Evolutionary conservation across 129 eudicot species (phyloP).

Genomic region (Deinandra increscens): DNA sequence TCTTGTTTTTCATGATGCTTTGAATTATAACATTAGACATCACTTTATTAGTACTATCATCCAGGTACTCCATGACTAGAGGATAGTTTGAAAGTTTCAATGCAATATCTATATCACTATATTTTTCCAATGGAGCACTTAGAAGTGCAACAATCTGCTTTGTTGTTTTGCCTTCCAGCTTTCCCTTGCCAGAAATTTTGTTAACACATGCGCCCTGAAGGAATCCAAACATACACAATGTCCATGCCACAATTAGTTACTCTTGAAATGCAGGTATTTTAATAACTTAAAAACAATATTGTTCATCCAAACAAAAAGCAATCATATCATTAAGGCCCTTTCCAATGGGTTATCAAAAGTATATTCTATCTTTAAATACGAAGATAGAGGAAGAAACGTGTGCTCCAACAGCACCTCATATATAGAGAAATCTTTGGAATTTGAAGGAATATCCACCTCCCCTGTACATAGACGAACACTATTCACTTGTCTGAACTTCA

Average conservation of each 20-base stretch:
- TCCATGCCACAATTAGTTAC: conserved; percentile 8
- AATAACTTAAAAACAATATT: neutral
- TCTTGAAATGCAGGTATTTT: neutral
- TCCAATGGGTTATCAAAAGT: neutral
- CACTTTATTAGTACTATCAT: conserved; percentile 73
- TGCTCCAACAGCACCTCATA: neutral
- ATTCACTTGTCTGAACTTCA: neutral
- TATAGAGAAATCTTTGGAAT: neutral
- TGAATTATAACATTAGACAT: conserved; percentile 89
- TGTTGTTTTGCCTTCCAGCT: conserved; percentile 77
- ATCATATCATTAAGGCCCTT: neutral
- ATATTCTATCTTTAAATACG: neutral
- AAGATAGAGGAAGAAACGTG: neutral
- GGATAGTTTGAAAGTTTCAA: conserved; percentile 93
- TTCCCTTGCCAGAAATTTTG: conserved; percentile 79
- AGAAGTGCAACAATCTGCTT: conserved; percentile 90
- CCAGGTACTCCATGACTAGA: conserved; percentile 75
- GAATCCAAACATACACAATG: conserved; percentile 17
- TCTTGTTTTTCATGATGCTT: conserved; percentile 82
- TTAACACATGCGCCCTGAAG: conserved; percentile 90
- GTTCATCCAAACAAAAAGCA: conserved; percentile 6
- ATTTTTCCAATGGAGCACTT: conserved; percentile 97
- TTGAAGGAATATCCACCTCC: neutral
- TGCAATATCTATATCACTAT: conserved; percentile 86
- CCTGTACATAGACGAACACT: neutral